These are phyloP conservation scores for Microdochium trichocladiopsis DNA, from an alignment of 2,329 filamentous ascomycete genomes.

Conservation along the genomic window DNA sequence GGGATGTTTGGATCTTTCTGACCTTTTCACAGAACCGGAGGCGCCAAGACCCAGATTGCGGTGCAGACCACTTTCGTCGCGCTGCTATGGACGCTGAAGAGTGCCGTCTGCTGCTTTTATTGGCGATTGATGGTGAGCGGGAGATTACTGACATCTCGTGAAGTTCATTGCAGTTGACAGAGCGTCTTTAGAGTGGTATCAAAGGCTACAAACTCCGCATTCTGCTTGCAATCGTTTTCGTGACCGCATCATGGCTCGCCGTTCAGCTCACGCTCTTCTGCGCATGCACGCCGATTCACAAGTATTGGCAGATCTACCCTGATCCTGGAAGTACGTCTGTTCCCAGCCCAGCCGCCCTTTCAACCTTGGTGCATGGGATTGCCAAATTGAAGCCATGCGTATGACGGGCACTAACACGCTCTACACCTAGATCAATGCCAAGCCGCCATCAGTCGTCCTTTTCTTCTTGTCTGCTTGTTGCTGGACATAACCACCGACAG, in stretches of 20 bases:
- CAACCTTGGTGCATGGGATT: no score
- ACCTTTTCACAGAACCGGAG: conserved; percentile 4
- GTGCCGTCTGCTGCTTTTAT: conserved; percentile 6
- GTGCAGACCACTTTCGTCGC: conserved; percentile 3
- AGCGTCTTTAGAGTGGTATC: conserved; percentile 1
- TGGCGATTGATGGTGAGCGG: conserved; percentile 5
- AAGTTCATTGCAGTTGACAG: not conserved
- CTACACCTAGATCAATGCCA: conserved; percentile 5
- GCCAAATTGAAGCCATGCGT: no score
- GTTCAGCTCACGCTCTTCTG: conserved; percentile 5
- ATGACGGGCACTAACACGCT: not conserved
- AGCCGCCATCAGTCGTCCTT: conserved; percentile 3
- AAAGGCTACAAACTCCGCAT: conserved; percentile 3
- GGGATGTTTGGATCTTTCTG: no score
- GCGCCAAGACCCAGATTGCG: conserved; percentile 8
- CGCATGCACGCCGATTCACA: conserved; percentile 5
- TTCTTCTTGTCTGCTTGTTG: conserved; percentile 3
- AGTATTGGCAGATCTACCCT: conserved; percentile 9
- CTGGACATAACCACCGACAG: conserved; percentile 6
- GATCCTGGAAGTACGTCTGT: conserved; percentile 8
- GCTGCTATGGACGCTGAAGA: conserved; percentile 7
- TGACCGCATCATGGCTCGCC: conserved; percentile 4
- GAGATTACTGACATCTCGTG: not conserved
- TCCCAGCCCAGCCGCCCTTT: no score
- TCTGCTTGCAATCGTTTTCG: conserved; percentile 2